Evolutionary conservation across 805 yeast species (phyloP).

Genomic region (Priceomyces haplophilus): DNA sequence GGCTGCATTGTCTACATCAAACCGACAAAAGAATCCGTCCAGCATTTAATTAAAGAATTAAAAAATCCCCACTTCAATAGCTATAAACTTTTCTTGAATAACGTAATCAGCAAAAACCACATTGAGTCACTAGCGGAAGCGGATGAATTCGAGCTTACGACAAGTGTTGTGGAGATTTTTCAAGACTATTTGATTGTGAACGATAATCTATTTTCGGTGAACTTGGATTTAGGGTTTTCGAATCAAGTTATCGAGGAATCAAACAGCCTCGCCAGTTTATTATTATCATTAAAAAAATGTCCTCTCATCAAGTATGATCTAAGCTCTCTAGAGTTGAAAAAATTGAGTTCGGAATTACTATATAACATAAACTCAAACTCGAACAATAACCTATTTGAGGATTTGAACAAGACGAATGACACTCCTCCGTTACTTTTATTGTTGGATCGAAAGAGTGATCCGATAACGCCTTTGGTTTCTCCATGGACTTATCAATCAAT

Average conservation of each 20-base stretch:
- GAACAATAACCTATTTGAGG: slow-evolving; percentile 63
- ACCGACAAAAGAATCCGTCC: slow-evolving; percentile 66
- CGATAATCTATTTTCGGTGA: slow-evolving; percentile 52
- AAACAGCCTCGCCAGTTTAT: slow-evolving; percentile 46
- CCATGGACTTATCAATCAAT: slow-evolving; percentile 99
- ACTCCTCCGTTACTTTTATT: slow-evolving; percentile 71
- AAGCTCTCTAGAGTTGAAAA: slow-evolving; percentile 59
- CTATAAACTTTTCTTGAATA: slow-evolving; percentile 77
- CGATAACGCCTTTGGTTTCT: slow-evolving; percentile 83
- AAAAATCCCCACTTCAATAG: slow-evolving; percentile 72
- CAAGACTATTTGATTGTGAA: slow-evolving; percentile 79
- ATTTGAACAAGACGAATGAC: slow-evolving; percentile 53
- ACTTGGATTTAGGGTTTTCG: slow-evolving; percentile 13
- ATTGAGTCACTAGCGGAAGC: slow-evolving; percentile 86
- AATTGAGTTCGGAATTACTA: slow-evolving; percentile 64
- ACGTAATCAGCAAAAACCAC: slow-evolving; percentile 69
- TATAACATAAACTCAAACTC: slow-evolving; percentile 54
- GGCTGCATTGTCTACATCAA: slow-evolving; percentile 76
- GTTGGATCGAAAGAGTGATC: slow-evolving; percentile 84
- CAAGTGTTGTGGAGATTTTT: slow-evolving; percentile 76
- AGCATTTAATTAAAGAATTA: slow-evolving; percentile 61
- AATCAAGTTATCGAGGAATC: slow-evolving; percentile 29
- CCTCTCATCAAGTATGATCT: slow-evolving; percentile 80
- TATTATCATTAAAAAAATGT: slow-evolving; percentile 69
- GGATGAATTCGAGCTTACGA: slow-evolving; percentile 80